phyloP scores from a whole-genome alignment of 495 filamentous ascomycete species.

The Neurospora sp. region DNA sequence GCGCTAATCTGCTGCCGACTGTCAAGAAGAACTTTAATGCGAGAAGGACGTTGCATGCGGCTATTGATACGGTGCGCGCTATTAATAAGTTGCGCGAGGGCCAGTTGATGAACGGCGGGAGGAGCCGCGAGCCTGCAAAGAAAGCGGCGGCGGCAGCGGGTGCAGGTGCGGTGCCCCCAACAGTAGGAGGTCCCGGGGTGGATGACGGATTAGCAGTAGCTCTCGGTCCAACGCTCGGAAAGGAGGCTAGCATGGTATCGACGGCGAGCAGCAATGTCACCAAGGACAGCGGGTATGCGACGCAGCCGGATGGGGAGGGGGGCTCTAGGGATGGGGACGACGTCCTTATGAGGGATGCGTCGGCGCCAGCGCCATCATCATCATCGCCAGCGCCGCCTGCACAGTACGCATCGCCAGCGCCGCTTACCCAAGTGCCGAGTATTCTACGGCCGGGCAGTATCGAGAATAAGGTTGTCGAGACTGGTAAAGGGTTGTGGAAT shows the following conservation, averaged over 20 bases:
- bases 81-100: conserved; percentile 94
- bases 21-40: conserved; percentile 99
- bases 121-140: conserved; percentile 26
- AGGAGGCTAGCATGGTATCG: conserved; percentile 24
- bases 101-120: conserved; percentile 60
- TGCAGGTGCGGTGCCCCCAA: not conserved
- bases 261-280: conserved; percentile 8
- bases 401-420: not conserved
- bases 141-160: conserved; percentile 3
- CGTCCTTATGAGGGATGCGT: conserved; percentile 28
- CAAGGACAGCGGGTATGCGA: conserved; percentile 34
- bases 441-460: conserved; percentile 22
- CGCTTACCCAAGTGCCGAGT: conserved; percentile 8
- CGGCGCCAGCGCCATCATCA: conserved; percentile 4
- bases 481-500: conserved; percentile 23
- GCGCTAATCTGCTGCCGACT: conserved; percentile 78
- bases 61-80: conserved; percentile 95
- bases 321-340: conserved; percentile 13
- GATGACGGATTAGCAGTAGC: not conserved
- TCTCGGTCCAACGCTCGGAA: conserved; percentile 8
- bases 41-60: conserved; percentile 82
- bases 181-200: not conserved
- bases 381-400: not conserved
- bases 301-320: conserved; percentile 12
- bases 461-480: conserved; percentile 22